phyloP scores from a whole-genome alignment of 225 moss, liverwort and hornwort genomes.

The Antitrichia curtipendula region DNA sequence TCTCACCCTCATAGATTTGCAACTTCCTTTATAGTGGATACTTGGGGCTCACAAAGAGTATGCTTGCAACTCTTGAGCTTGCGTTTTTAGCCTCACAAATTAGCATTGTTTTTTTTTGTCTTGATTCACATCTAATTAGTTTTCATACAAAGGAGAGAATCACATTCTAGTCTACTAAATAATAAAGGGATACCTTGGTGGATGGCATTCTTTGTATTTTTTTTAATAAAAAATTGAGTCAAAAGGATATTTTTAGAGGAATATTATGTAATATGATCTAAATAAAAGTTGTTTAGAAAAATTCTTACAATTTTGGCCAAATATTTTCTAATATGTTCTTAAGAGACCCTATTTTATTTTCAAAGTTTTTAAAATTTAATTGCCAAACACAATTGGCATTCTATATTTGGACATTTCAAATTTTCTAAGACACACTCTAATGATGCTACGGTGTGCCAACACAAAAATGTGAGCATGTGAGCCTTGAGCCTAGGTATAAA shows the following conservation, averaged over 20 bases:
- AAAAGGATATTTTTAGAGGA: rapidly evolving
- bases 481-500: too few species aligned
- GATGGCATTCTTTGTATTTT: not conserved
- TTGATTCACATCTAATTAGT: not conserved
- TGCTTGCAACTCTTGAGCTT: too few species aligned
- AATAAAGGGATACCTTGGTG: too few species aligned
- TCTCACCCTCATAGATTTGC: too few species aligned
- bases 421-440: not conserved
- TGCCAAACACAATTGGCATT: not conserved
- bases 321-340: too few species aligned
- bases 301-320: too few species aligned
- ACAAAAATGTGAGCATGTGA: too few species aligned
- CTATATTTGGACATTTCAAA: not conserved
- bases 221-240: not conserved
- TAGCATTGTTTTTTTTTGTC: too few species aligned
- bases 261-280: not conserved
- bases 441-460: too few species aligned
- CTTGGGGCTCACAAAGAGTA: too few species aligned
- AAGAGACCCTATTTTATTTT: not conserved
- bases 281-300: not conserved
- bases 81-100: too few species aligned
- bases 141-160: not conserved
- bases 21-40: too few species aligned
- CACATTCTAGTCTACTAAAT: not conserved
- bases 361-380: not conserved